Percentiles rank a stretch among this genome's conserved stretches.
Evolutionary conservation across 768 basidiomycete species (phyloP).

Genomic region (Amanita exitialis): DNA sequence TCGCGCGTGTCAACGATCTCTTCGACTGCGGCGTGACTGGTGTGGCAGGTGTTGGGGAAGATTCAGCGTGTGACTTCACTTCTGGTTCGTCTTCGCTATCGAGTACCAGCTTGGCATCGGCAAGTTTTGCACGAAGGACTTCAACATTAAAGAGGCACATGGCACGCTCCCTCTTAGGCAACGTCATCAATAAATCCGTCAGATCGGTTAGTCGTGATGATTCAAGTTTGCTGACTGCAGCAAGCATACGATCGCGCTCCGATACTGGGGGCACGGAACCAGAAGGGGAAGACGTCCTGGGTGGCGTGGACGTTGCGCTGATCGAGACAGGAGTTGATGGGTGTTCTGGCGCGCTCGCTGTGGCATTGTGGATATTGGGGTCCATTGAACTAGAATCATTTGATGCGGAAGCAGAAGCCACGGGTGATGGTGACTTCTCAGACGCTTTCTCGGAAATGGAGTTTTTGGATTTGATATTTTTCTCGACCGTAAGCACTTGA

Average conservation of each 20-base stretch:
- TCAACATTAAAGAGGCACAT: conserved; percentile 88
- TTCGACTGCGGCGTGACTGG: conserved; percentile 58
- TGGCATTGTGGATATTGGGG: conserved; percentile 52
- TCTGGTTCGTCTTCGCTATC: conserved; percentile 60
- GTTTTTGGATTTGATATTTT: conserved; percentile 11
- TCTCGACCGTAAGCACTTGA: conserved; percentile 40
- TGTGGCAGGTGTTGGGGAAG: conserved; percentile 16
- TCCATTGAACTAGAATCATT: conserved; percentile 69
- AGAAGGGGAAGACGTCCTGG: conserved; percentile 76
- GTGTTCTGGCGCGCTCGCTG: conserved; percentile 84
- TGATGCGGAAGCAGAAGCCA: conserved; percentile 44
- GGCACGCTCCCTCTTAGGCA: conserved; percentile 82
- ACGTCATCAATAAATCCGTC: conserved; percentile 72
- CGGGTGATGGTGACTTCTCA: conserved; percentile 41
- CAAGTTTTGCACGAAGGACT: conserved; percentile 64
- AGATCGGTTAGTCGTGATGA: conserved; percentile 49
- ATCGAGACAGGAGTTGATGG: conserved; percentile 81
- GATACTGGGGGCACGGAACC: conserved; percentile 48
- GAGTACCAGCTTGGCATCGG: conserved; percentile 74
- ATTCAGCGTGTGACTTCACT: conserved; percentile 18
- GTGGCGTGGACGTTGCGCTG: conserved; percentile 69
- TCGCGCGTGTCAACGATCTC: conserved; percentile 31
- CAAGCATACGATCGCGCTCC: conserved; percentile 67
- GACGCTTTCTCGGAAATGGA: conserved; percentile 24
- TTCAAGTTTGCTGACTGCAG: conserved; percentile 59